Evolutionary conservation across 2,329 filamentous ascomycete species (phyloP).

Genomic region (Graphilbum sp.): DNA sequence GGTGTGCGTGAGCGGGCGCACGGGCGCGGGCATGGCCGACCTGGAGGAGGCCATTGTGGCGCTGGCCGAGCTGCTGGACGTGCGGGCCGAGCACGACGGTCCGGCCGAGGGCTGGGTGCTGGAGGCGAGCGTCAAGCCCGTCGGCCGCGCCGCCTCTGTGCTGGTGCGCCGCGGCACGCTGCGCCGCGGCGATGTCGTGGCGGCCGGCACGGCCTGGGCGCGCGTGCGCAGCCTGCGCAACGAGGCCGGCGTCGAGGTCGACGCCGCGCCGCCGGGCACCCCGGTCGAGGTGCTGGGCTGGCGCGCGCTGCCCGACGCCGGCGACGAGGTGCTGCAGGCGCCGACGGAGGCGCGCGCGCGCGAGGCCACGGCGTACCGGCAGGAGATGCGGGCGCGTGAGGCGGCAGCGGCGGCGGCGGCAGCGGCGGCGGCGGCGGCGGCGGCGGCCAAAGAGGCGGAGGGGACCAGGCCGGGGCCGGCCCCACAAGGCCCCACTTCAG

Average conservation of each 20-base stretch:
- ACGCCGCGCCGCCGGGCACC: conserved; percentile 67
- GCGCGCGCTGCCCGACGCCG: conserved; percentile 66
- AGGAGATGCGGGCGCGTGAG: conserved; percentile 53
- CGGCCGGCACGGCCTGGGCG: conserved; percentile 79
- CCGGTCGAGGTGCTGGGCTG: conserved; percentile 93
- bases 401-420: conserved; percentile 43
- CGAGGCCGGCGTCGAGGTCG: conserved; percentile 59
- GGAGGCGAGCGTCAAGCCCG: conserved; percentile 74
- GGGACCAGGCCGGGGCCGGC: too few relatives aligned
- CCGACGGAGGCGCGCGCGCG: conserved; percentile 63
- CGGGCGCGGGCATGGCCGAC: conserved; percentile 77
- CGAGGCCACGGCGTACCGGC: conserved; percentile 58
- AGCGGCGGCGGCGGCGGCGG: conserved; percentile 16
- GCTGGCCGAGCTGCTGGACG: conserved; percentile 77
- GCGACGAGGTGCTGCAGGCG: conserved; percentile 76
- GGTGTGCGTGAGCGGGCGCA: conserved; percentile 83
- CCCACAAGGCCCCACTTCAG: too few relatives aligned
- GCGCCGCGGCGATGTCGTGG: conserved; percentile 62
- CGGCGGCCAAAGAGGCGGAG: conserved; percentile 16
- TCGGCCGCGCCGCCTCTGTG: conserved; percentile 74
- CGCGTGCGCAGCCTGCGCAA: conserved; percentile 72
- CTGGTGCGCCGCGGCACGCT: conserved; percentile 81
- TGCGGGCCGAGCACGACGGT: conserved; percentile 62
- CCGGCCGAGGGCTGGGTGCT: conserved; percentile 85
- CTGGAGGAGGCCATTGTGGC: conserved; percentile 82